phyloP scores from a whole-genome alignment of 306 rosid genomes.

The Mimosa pudica region DNA sequence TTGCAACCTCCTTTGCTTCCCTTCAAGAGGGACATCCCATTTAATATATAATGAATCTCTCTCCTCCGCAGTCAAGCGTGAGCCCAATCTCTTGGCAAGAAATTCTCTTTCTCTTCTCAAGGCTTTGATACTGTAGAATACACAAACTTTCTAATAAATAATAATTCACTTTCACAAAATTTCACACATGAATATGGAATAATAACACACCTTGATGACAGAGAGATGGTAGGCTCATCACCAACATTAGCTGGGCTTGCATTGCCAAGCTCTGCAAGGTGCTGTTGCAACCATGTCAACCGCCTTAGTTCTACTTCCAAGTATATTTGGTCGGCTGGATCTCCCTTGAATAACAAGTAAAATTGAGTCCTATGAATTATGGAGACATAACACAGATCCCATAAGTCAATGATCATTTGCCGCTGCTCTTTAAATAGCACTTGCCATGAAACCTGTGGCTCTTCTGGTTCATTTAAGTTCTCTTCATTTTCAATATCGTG shows the following conservation, averaged over 20 bases:
- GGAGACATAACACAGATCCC: conserved; percentile 92
- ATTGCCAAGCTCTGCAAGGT: conserved; percentile 82
- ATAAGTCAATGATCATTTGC: conserved; percentile 85
- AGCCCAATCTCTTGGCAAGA: conserved; percentile 85
- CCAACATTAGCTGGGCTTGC: conserved; percentile 91
- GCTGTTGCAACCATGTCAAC: conserved; percentile 92
- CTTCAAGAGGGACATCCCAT: conserved; percentile 96
- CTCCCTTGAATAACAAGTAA: conserved; percentile 93
- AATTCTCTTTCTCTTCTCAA: conserved; percentile 90
- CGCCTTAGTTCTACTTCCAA: conserved; percentile 96
- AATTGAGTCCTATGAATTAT: conserved; percentile 95
- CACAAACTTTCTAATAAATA: conserved; percentile 24
- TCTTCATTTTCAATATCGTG: conserved; percentile 72
- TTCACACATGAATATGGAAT: conserved; percentile 2
- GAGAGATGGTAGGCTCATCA: conserved; percentile 79
- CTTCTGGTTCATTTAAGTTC: conserved; percentile 53
- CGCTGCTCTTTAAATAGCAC: conserved; percentile 75
- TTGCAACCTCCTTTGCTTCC: conserved; percentile 88
- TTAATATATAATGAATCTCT: conserved; percentile 77
- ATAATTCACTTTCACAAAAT: conserved; percentile 7
- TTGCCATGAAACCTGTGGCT: conserved; percentile 82
- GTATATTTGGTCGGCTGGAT: conserved; percentile 91
- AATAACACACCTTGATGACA: conserved; percentile 78
- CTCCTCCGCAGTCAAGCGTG: conserved; percentile 82
- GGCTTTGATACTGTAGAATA: conserved; percentile 67